These are phyloP conservation scores for Candolleomyces aberdarensis DNA, from an alignment of 768 basidiomycete genomes.

Conservation along the genomic window DNA sequence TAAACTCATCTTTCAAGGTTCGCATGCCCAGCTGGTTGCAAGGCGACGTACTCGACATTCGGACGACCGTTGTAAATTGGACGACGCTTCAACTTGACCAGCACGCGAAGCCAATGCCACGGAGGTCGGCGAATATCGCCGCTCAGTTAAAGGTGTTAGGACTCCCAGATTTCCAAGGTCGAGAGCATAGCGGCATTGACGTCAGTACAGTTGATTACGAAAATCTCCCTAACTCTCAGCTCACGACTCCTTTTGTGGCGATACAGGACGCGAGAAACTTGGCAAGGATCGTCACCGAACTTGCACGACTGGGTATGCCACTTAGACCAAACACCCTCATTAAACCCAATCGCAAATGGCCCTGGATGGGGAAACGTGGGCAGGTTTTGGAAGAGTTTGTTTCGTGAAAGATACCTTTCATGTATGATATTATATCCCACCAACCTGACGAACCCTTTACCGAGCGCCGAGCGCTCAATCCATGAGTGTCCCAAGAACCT, in stretches of 20 bases:
- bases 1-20: slow-evolving; percentile 35
- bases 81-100: not conserved
- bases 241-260: slow-evolving; percentile 16
- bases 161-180: slow-evolving; percentile 75
- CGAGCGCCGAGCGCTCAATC: too few relatives aligned
- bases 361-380: slow-evolving; percentile 81
- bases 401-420: slow-evolving; percentile 15
- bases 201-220: slow-evolving; percentile 44
- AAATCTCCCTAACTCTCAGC: not conserved
- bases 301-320: slow-evolving; percentile 64
- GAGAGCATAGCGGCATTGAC: slow-evolving; percentile 87
- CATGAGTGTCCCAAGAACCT: too few relatives aligned
- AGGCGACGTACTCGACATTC: slow-evolving; percentile 74
- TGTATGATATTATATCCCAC: not conserved
- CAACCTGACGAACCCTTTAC: too few relatives aligned
- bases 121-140: slow-evolving; percentile 58
- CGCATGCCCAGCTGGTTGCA: slow-evolving; percentile 70
- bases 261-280: slow-evolving; percentile 87
- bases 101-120: slow-evolving; percentile 12
- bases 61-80: slow-evolving; percentile 42
- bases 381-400: slow-evolving; percentile 53
- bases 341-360: slow-evolving; percentile 65
- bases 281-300: slow-evolving; percentile 72
- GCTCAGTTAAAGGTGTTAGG: slow-evolving; percentile 74
- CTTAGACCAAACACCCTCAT: slow-evolving; percentile 75